Conservation (phyloP, 257 asterid species). For the Solanum clarkiae region DNA sequence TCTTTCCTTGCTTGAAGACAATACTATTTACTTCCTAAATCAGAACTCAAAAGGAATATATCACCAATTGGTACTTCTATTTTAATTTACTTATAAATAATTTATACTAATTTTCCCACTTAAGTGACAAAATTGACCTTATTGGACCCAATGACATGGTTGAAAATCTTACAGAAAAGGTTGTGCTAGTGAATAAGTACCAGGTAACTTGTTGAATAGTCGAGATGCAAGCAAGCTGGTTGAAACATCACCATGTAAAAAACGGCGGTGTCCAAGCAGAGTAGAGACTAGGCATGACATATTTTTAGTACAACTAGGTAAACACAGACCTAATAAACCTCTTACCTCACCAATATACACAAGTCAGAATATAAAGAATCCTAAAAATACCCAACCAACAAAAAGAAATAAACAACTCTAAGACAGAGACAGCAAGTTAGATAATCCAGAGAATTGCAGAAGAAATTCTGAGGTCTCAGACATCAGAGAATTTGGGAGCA, state of each 20-base stretch:
- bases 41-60: neutral
- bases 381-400: neutral
- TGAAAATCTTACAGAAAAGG: too few species aligned
- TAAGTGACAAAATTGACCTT: too few species aligned
- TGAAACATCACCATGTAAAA: neutral
- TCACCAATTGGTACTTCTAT: neutral
- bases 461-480: neutral
- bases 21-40: neutral
- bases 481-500: neutral
- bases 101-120: too few species aligned
- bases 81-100: too few species aligned
- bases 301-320: neutral
- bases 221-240: neutral
- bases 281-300: neutral
- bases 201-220: neutral
- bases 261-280: neutral
- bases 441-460: neutral
- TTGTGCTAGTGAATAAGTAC: too few species aligned
- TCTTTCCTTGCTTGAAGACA: neutral
- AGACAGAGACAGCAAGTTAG: neutral
- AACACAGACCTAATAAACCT: neutral
- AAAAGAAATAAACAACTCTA: neutral
- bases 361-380: neutral
- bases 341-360: neutral
- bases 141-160: too few species aligned